Conservation (phyloP, 2,329 filamentous ascomycete species). For the Incumbomyces delicatus region DNA sequence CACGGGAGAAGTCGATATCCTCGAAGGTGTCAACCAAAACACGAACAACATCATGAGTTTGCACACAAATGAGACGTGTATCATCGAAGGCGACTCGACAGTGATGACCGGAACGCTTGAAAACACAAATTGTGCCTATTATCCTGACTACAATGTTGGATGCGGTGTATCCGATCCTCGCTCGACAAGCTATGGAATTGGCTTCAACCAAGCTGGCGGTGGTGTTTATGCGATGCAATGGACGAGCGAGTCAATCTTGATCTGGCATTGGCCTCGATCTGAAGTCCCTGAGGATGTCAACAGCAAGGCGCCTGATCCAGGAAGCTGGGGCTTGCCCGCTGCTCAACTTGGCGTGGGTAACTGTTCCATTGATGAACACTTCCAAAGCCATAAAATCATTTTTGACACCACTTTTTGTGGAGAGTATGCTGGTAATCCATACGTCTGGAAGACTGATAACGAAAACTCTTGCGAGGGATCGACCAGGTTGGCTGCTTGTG, state of each 20-base stretch:
- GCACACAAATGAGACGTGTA: slow-evolving; percentile 39
- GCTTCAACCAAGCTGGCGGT: slow-evolving; percentile 56
- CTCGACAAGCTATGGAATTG: slow-evolving; percentile 42
- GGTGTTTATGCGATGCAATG: slow-evolving; percentile 57
- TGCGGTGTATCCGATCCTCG: slow-evolving; percentile 45
- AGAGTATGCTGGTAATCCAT: slow-evolving; percentile 60
- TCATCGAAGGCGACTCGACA: slow-evolving; percentile 21
- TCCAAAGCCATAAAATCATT: slow-evolving; percentile 59
- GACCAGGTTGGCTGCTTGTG: slow-evolving; percentile 14
- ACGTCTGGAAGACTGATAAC: slow-evolving; percentile 15
- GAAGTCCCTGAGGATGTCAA: slow-evolving; percentile 35
- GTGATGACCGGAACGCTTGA: slow-evolving; percentile 32
- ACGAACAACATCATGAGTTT: slow-evolving; percentile 50
- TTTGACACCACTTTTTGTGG: slow-evolving; percentile 76
- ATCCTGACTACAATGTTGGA: slow-evolving; percentile 35
- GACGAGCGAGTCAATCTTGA: slow-evolving; percentile 32
- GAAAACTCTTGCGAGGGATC: slow-evolving; percentile 11
- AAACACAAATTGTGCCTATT: slow-evolving; percentile 43
- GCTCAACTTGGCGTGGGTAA: slow-evolving; percentile 52
- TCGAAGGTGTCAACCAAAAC: slow-evolving; percentile 58
- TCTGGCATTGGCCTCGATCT: slow-evolving; percentile 37
- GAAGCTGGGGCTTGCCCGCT: slow-evolving; percentile 31
- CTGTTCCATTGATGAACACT: slow-evolving; percentile 58
- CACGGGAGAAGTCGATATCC: slow-evolving; percentile 60
- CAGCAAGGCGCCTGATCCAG: slow-evolving; percentile 31